Evolutionary conservation across 257 asterid genomes (phyloP), one percentile per base, ranked within the genome.

Genomic region (Solanum piurae): DNA sequence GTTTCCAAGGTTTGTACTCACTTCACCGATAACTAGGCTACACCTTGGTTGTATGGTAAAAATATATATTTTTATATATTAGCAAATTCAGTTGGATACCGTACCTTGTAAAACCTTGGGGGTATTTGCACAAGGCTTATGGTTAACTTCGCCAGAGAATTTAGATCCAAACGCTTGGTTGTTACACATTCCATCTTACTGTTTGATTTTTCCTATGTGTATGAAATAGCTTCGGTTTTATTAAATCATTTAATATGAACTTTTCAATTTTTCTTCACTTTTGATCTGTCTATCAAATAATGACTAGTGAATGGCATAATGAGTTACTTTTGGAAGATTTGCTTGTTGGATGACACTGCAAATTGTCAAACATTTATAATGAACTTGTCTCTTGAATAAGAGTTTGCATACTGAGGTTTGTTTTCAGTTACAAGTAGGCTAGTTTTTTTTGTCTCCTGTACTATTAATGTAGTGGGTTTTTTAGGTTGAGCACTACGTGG

Each of bases 401-500:
- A 82, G 25, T 49, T 82, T 18, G 42, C 69, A 82, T 29, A 49
- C 69, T 82, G 64, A 29, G 71, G 31, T 52, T 82, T 52, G 44
- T 18, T 82, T 46, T 31, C 31, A 49, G 86, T 49, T 49, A 52
- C 31, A 31, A 18, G 27, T 18, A 9, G 44, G 71, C 69, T 31
- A 31, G 71, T 6, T 74, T 87, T 88, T 88, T 75, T 55, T 68
- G 68, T 77, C 72, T 75, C 89, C 86, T 90, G 83, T 34, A 49
- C 49, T 73, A 72, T 31, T 82, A 49, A 82, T 62, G 31, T 86
- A 75, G 66, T 76, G 60, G 16, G 84, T 23, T 84, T 86, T 27
- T 25, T 89, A 97, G 99, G 94, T 93, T 97, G 95, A 95, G 92
- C 91, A 95, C 99, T 3, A 93, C 99, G 27, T 89, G 94, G 94